Evolutionary conservation across 768 basidiomycete species (phyloP).

Genomic region (Tulasnella sp.): DNA sequence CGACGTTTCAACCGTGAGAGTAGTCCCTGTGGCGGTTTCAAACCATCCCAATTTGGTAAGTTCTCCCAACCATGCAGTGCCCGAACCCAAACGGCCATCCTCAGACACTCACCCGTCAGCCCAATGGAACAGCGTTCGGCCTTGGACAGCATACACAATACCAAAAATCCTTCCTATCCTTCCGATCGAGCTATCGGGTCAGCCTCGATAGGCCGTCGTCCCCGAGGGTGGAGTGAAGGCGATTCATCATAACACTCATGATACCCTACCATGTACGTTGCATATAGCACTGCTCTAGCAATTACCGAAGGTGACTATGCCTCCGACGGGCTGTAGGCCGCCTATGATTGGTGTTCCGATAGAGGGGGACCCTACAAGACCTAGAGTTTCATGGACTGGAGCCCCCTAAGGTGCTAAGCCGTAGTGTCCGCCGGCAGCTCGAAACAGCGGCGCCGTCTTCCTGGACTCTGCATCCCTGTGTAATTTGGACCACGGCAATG

Average conservation of each 20-base stretch:
- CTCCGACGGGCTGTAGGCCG: not conserved
- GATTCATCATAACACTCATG: not conserved
- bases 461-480: conserved; percentile 2
- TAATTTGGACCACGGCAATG: not conserved
- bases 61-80: not conserved
- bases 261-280: not conserved
- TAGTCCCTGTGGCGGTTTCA: not conserved
- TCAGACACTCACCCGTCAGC: not conserved
- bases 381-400: not conserved
- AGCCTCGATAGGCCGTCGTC: not conserved
- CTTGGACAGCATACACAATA: not conserved
- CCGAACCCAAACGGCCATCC: not conserved
- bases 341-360: conserved; percentile 9
- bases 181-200: not conserved
- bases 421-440: not conserved
- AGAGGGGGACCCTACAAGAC: conserved; percentile 2
- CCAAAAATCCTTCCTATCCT: not conserved
- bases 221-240: conserved; percentile 12
- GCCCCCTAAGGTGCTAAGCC: not conserved
- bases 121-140: conserved; percentile 1
- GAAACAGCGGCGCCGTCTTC: not conserved
- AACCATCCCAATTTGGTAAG: not conserved
- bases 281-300: not conserved
- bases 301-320: not conserved
- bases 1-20: not conserved